Conservation (phyloP, 2,329 filamentous ascomycete species). For the Basipetospora chlamydospora region DNA sequence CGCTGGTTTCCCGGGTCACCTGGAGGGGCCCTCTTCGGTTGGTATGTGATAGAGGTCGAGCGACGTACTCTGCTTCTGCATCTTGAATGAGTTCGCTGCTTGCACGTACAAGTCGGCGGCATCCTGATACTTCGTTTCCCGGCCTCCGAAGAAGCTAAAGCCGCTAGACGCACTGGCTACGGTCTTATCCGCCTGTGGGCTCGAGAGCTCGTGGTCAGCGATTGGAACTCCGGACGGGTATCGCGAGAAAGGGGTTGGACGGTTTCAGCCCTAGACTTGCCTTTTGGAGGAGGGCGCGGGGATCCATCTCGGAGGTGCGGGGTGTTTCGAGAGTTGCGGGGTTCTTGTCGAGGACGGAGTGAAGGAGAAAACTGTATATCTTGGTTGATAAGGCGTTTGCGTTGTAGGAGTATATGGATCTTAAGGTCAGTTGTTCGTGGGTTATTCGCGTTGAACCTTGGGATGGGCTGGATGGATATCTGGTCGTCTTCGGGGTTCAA, state of each 20-base stretch:
- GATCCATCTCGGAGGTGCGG: conserved; percentile 44
- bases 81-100: conserved; percentile 81
- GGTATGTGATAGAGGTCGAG: too few relatives aligned
- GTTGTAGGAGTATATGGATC: too few relatives aligned
- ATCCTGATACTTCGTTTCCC: conserved; percentile 77
- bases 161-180: conserved; percentile 59
- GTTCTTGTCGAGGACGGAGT: background rate
- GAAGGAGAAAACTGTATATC: too few relatives aligned
- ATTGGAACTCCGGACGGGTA: too few relatives aligned
- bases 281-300: conserved; percentile 65
- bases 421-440: too few relatives aligned
- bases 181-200: conserved; percentile 67
- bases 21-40: too few relatives aligned
- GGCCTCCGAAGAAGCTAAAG: conserved; percentile 80
- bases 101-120: conserved; percentile 78
- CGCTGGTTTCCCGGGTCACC: too few relatives aligned
- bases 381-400: too few relatives aligned
- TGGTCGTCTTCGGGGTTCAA: too few relatives aligned
- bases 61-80: conserved; percentile 64
- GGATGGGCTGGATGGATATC: too few relatives aligned
- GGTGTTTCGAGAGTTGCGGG: background rate
- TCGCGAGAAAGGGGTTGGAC: background rate
- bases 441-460: too few relatives aligned
- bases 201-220: background rate
- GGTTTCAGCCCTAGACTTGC: conserved; percentile 25